These are phyloP conservation scores for Xylaria cubensis DNA, from an alignment of 495 filamentous ascomycete species.

Conservation along the genomic window DNA sequence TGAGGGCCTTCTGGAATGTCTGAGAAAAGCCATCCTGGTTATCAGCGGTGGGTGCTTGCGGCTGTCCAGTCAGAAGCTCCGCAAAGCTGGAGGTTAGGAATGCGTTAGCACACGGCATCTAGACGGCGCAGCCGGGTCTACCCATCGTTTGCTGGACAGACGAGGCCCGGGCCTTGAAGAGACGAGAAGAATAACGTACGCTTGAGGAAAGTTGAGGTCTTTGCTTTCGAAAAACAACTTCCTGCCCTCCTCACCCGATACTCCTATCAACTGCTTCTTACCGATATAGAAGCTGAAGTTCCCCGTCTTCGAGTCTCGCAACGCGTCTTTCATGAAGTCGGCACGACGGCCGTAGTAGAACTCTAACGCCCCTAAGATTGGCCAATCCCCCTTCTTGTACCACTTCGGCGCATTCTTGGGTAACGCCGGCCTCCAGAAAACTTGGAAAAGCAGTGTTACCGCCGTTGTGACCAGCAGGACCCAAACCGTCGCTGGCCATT, in stretches of 20 bases:
- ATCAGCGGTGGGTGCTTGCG: slow-evolving; percentile 25
- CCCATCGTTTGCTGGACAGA: background rate
- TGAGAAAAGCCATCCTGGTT: slow-evolving; percentile 28
- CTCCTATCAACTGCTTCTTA: slow-evolving; percentile 47
- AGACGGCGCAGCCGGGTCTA: background rate
- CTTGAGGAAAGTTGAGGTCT: slow-evolving; percentile 49
- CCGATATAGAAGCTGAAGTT: slow-evolving; percentile 60
- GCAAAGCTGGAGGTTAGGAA: slow-evolving; percentile 30
- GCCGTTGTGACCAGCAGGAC: slow-evolving; percentile 17
- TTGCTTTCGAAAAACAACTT: slow-evolving; percentile 53
- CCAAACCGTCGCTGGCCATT: slow-evolving; percentile 27
- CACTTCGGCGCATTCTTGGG: slow-evolving; percentile 32
- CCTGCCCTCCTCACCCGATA: slow-evolving; percentile 49
- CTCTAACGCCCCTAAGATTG: slow-evolving; percentile 32
- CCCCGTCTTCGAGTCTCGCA: slow-evolving; percentile 36
- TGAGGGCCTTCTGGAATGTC: slow-evolving; percentile 31
- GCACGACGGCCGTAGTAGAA: slow-evolving; percentile 35
- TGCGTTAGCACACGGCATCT: slow-evolving; percentile 3
- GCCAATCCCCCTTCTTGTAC: slow-evolving; percentile 32
- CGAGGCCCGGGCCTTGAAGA: background rate
- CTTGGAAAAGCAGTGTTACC: slow-evolving; percentile 13
- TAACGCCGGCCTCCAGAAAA: slow-evolving; percentile 29
- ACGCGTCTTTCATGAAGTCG: slow-evolving; percentile 27
- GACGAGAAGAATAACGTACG: slow-evolving; percentile 34
- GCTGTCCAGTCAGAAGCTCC: slow-evolving; percentile 35